Percentiles rank a stretch among this genome's conserved stretches.
phyloP scores from a whole-genome alignment of 2,329 filamentous ascomycete genomes.

The Ascochyta fabae region DNA sequence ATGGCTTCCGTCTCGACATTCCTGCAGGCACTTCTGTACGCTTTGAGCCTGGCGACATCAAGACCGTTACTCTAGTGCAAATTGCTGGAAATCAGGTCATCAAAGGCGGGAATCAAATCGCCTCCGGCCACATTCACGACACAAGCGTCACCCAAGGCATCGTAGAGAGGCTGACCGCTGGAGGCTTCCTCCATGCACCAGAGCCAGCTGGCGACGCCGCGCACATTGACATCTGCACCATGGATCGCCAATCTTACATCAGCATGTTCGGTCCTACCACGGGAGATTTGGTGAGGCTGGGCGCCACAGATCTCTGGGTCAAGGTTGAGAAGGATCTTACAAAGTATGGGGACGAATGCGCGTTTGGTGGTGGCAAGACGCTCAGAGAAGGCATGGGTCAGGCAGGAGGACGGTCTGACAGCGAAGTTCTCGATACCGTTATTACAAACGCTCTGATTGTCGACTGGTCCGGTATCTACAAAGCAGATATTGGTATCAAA shows the following conservation, averaged over 20 bases:
- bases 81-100: constrained; percentile 84
- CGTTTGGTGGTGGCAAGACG: constrained; percentile 94
- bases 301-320: constrained; percentile 87
- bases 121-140: constrained; percentile 73
- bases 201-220: constrained; percentile 66
- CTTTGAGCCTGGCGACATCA: constrained; percentile 92
- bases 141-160: constrained; percentile 68
- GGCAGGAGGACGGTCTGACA: constrained; percentile 75
- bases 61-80: constrained; percentile 87
- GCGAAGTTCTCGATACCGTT: constrained; percentile 79
- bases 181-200: constrained; percentile 78
- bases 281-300: constrained; percentile 82
- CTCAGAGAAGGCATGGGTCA: constrained; percentile 96
- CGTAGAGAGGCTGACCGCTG: constrained; percentile 68
- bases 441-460: constrained; percentile 89
- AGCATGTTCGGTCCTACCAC: constrained; percentile 93
- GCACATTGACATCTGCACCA: constrained; percentile 67
- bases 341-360: constrained; percentile 88
- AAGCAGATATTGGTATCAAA: constrained; percentile 95
- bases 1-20: constrained; percentile 88
- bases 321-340: constrained; percentile 87
- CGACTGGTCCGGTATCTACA: constrained; percentile 92
- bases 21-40: constrained; percentile 88
- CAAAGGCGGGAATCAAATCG: constrained; percentile 81
- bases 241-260: constrained; percentile 80